phyloP scores from a whole-genome alignment of 805 yeast species.

The Saccharomycopsis guyanensis region DNA sequence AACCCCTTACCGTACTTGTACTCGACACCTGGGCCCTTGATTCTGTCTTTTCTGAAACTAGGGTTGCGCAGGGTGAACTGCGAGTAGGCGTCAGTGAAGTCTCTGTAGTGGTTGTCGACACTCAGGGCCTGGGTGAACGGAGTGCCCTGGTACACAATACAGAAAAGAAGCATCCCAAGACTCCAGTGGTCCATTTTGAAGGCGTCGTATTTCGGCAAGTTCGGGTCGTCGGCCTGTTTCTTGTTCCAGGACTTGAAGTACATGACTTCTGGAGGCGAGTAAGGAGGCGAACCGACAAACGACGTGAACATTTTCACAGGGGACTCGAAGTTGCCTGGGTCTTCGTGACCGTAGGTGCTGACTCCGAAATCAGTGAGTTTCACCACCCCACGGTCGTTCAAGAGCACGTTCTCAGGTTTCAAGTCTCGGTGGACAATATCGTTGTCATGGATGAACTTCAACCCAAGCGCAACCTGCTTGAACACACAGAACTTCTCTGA shows the following conservation, averaged over 20 bases:
- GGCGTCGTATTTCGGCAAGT: constrained; percentile 44
- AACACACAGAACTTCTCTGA: constrained; percentile 62
- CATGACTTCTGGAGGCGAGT: constrained; percentile 73
- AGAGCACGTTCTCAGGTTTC: constrained; percentile 88
- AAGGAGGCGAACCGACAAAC: constrained; percentile 75
- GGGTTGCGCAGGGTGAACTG: constrained; percentile 35
- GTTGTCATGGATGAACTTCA: constrained; percentile 63
- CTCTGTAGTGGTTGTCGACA: constrained; percentile 46
- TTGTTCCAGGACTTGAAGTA: constrained; percentile 33
- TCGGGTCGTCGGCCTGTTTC: constrained; percentile 31
- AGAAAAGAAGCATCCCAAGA: constrained; percentile 59
- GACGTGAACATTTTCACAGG: constrained; percentile 32
- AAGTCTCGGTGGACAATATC: constrained; percentile 90
- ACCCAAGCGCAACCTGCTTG: constrained; percentile 77
- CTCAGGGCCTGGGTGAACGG: constrained; percentile 50
- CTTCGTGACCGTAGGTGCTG: constrained; percentile 62
- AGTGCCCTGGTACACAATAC: constrained; percentile 46
- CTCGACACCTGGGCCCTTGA: constrained; percentile 63
- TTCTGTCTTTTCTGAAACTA: constrained; percentile 38
- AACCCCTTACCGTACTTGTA: constrained; percentile 60
- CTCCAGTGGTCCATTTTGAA: constrained; percentile 69
- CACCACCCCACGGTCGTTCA: constrained; percentile 46
- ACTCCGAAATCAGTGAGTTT: constrained; percentile 96
- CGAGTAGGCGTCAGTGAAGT: constrained; percentile 44
- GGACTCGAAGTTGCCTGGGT: constrained; percentile 41